Evolutionary conservation across 176 grass and related monocot species (phyloP).

Genomic region (Zizania latifolia): DNA sequence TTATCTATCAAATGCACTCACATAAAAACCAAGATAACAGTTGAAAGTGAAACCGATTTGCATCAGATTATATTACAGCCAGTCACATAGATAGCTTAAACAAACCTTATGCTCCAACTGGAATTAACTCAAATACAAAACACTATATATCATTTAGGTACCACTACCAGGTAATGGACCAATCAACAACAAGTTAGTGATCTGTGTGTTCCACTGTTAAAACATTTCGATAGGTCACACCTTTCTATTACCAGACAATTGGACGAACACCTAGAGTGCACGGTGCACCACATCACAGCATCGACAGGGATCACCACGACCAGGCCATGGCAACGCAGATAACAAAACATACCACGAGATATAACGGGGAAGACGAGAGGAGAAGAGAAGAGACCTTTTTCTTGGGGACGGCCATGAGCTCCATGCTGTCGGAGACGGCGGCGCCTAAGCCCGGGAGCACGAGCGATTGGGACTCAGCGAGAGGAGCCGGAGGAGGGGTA

Average conservation of each 20-base stretch:
- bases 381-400: conserved; percentile 52
- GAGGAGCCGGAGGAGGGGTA: neutral
- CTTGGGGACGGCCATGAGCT: conserved; percentile 88
- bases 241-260: conserved; percentile 4
- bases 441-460: conserved; percentile 32
- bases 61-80: neutral
- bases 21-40: neutral
- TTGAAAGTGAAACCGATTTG: neutral
- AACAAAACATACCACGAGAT: neutral
- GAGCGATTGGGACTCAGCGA: conserved; percentile 21
- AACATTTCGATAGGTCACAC: neutral
- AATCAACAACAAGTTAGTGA: neutral
- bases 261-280: conserved; percentile 30
- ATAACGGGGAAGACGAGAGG: neutral
- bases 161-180: neutral
- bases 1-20: neutral
- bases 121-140: conserved; percentile 5
- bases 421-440: conserved; percentile 28
- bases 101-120: neutral
- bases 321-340: neutral
- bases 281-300: neutral
- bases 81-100: neutral
- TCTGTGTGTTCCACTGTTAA: neutral
- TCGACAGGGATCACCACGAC: neutral
- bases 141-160: neutral